phyloP scores from a whole-genome alignment of 2,329 filamentous ascomycete genomes.

The Pseudophaeomoniella oleicola region DNA sequence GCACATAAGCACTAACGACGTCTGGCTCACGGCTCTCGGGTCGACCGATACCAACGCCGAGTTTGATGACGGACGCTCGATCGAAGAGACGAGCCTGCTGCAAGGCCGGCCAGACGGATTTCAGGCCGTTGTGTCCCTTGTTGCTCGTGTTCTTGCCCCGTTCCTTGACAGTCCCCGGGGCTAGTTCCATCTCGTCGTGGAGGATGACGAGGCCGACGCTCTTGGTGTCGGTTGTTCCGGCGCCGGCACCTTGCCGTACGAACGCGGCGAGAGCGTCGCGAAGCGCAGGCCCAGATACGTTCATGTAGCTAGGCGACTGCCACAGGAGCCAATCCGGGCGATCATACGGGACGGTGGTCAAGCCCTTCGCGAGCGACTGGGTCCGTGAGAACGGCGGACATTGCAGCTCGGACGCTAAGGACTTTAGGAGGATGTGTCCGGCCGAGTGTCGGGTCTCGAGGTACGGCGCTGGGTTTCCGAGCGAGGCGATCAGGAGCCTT shows the following conservation, averaged over 20 bases:
- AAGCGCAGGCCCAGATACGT: constrained; percentile 61
- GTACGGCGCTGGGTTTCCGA: constrained; percentile 72
- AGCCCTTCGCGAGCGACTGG: constrained; percentile 31
- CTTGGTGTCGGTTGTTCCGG: constrained; percentile 14
- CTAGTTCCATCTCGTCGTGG: constrained; percentile 75
- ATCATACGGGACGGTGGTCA: constrained; percentile 34
- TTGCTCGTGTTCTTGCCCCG: constrained; percentile 46
- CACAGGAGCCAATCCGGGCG: constrained; percentile 49
- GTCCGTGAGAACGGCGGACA: constrained; percentile 37
- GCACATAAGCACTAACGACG: constrained; percentile 63
- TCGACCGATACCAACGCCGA: constrained; percentile 79
- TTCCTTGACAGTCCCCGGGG: constrained; percentile 52
- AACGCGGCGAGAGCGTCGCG: constrained; percentile 49
- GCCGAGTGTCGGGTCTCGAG: constrained; percentile 72
- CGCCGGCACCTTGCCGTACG: constrained; percentile 18
- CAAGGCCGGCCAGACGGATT: constrained; percentile 34
- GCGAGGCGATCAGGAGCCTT: constrained; percentile 60
- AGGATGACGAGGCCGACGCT: constrained; percentile 53
- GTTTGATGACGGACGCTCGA: constrained; percentile 36
- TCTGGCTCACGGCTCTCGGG: constrained; percentile 52
- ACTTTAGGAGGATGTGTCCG: constrained; percentile 62
- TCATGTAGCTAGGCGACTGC: constrained; percentile 71
- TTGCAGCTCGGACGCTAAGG: constrained; percentile 38
- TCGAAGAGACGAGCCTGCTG: constrained; percentile 19
- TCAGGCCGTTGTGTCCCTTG: constrained; percentile 62